These are phyloP conservation scores for Aureobasidium musti DNA, from an alignment of 2,329 filamentous ascomycete species.

Conservation along the genomic window DNA sequence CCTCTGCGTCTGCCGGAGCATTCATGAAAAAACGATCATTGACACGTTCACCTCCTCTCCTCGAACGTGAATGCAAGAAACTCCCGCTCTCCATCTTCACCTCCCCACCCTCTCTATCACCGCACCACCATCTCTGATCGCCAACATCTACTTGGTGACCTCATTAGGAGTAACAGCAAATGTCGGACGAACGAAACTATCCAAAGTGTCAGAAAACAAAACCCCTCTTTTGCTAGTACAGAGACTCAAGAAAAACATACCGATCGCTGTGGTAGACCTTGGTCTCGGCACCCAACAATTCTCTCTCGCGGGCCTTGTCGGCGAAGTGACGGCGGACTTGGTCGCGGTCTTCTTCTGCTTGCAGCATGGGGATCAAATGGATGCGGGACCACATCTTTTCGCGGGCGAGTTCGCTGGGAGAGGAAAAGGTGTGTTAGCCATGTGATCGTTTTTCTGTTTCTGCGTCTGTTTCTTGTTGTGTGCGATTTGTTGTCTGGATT, in stretches of 20 bases:
- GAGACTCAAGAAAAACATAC: conserved; percentile 62
- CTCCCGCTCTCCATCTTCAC: background rate
- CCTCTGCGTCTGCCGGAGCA: background rate
- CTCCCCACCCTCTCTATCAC: background rate
- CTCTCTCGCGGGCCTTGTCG: conserved; percentile 86
- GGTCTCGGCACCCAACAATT: conserved; percentile 78
- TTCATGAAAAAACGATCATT: background rate
- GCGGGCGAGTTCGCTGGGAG: conserved; percentile 87
- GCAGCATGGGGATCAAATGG: conserved; percentile 87
- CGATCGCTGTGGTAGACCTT: conserved; percentile 87
- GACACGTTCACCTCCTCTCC: background rate
- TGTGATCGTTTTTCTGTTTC: too few relatives aligned
- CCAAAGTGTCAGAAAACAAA: too few relatives aligned
- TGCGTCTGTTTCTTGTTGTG: background rate
- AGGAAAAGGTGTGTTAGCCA: background rate
- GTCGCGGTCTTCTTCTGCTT: conserved; percentile 96
- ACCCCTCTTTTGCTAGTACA: too few relatives aligned
- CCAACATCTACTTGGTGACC: conserved; percentile 55
- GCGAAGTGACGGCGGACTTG: conserved; percentile 84
- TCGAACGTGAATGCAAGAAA: background rate
- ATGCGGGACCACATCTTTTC: conserved; percentile 99
- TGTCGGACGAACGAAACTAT: conserved; percentile 78
- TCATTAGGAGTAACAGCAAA: conserved; percentile 69
- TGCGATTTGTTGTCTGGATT: background rate
- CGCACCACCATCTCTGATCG: background rate